These are phyloP conservation scores for Sugiyamaella neomexicana DNA, from an alignment of 1,139 yeast genomes.

Conservation along the genomic window DNA sequence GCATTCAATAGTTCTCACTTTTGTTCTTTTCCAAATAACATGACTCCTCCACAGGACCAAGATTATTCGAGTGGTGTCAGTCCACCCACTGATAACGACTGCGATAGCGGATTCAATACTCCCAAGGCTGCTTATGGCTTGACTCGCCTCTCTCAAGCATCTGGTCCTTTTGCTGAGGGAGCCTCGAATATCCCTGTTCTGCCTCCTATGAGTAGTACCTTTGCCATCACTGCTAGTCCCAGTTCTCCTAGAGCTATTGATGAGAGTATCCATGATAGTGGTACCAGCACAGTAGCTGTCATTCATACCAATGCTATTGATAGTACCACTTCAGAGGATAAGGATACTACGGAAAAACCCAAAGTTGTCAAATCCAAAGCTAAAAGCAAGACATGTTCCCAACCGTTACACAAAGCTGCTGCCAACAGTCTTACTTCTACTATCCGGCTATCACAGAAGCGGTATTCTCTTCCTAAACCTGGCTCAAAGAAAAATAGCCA, in stretches of 20 bases:
- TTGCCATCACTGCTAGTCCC: not conserved
- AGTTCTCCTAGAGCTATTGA: not conserved
- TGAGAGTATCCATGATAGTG: not conserved
- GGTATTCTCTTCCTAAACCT: slow-evolving; percentile 9
- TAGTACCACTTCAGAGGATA: too few species aligned
- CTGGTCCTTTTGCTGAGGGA: not conserved
- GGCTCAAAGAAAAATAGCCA: slow-evolving; percentile 18
- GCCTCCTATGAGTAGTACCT: slow-evolving; percentile 1
- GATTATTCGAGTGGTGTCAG: not conserved
- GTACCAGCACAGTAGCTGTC: not conserved
- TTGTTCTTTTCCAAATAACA: slow-evolving; percentile 1
- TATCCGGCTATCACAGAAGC: slow-evolving; percentile 15
- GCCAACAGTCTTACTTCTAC: not conserved
- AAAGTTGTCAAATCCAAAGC: not conserved
- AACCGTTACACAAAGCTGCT: not conserved
- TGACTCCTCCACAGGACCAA: not conserved
- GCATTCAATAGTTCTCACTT: not conserved
- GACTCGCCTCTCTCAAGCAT: slow-evolving; percentile 8
- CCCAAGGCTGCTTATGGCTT: slow-evolving; percentile 8
- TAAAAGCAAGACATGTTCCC: not conserved
- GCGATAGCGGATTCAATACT: slow-evolving; percentile 5
- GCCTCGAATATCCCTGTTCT: not conserved
- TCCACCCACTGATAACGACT: not conserved
- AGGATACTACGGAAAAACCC: not conserved
- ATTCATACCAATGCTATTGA: not conserved